A percentile compares a stretch with the other conserved stretches of the same genome.
phyloP scores from a whole-genome alignment of 1,284 basidiomycete species.

The Grifola frondosa region DNA sequence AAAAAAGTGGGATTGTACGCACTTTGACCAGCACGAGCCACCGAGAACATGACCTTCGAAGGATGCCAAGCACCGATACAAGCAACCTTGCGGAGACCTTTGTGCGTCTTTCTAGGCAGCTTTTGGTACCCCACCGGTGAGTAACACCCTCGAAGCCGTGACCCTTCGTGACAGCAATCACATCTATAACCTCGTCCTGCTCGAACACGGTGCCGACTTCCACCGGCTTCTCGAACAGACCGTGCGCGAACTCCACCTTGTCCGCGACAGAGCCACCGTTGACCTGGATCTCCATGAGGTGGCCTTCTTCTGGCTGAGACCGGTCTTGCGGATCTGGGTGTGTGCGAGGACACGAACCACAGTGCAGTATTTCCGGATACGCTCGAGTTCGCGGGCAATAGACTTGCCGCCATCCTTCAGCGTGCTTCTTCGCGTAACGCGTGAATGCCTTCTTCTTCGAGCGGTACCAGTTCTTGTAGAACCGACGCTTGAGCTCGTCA shows the following conservation, averaged over 20 bases:
- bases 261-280: slow-evolving; percentile 97
- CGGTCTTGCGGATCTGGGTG: slow-evolving; percentile 98
- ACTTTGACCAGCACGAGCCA: slow-evolving; percentile 99
- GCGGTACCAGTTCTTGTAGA: slow-evolving; percentile 99
- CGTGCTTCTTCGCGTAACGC: slow-evolving; percentile 98
- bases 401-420: slow-evolving; percentile 94
- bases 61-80: slow-evolving; percentile 99
- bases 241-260: slow-evolving; percentile 97
- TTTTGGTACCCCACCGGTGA: slow-evolving; percentile 99
- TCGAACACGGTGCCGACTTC: slow-evolving; percentile 89
- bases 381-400: slow-evolving; percentile 94
- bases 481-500: slow-evolving; percentile 95
- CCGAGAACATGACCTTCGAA: slow-evolving; percentile 99
- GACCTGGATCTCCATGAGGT: slow-evolving; percentile 99
- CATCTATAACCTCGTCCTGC: slow-evolving; percentile 95
- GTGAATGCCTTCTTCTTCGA: slow-evolving; percentile 99
- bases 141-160: slow-evolving; percentile 99
- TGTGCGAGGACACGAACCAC: slow-evolving; percentile 99
- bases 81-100: slow-evolving; percentile 99
- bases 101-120: slow-evolving; percentile 98
- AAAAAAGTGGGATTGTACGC: slow-evolving; percentile 29
- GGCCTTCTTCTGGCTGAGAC: slow-evolving; percentile 99
- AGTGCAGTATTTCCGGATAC: slow-evolving; percentile 99
- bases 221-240: slow-evolving; percentile 96
- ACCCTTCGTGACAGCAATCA: slow-evolving; percentile 99